Percentiles rank a stretch among this genome's conserved stretches.
Evolutionary conservation across 176 grass and related monocot genomes (phyloP).

Genomic region (Leersia perrieri): DNA sequence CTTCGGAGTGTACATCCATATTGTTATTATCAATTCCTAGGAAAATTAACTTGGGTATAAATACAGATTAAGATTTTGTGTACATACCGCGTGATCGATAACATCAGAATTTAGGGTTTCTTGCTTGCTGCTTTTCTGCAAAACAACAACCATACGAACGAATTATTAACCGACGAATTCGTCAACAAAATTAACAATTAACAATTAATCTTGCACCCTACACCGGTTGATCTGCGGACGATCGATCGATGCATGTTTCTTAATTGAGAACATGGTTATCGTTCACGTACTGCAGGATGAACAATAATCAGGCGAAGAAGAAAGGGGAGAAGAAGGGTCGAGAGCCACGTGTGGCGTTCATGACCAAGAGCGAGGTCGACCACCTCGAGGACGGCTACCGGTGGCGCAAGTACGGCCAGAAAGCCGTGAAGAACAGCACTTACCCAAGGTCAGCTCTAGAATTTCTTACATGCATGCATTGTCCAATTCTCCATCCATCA

Average conservation of each 20-base stretch:
- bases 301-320: constrained; percentile 14
- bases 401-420: constrained; percentile 99
- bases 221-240: neutral
- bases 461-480: too few species aligned
- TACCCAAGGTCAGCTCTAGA: constrained; percentile 75
- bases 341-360: constrained; percentile 40
- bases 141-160: neutral
- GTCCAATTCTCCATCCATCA: too few species aligned
- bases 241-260: neutral
- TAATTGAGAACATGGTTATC: too few species aligned
- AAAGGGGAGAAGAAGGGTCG: constrained; percentile 43
- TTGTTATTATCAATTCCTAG: neutral
- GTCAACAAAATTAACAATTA: neutral
- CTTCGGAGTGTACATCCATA: neutral
- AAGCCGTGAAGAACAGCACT: constrained; percentile 89
- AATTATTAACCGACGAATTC: neutral
- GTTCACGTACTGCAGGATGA: constrained; percentile 22
- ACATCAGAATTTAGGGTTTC: constrained; percentile 20
- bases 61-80: neutral
- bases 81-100: neutral
- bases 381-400: constrained; percentile 91
- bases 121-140: neutral
- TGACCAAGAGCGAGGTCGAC: constrained; percentile 77
- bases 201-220: too few species aligned
- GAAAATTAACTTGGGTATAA: neutral